Evolutionary conservation across 176 grass and related monocot genomes (phyloP).

Genomic region (Rhynchospora breviuscula): DNA sequence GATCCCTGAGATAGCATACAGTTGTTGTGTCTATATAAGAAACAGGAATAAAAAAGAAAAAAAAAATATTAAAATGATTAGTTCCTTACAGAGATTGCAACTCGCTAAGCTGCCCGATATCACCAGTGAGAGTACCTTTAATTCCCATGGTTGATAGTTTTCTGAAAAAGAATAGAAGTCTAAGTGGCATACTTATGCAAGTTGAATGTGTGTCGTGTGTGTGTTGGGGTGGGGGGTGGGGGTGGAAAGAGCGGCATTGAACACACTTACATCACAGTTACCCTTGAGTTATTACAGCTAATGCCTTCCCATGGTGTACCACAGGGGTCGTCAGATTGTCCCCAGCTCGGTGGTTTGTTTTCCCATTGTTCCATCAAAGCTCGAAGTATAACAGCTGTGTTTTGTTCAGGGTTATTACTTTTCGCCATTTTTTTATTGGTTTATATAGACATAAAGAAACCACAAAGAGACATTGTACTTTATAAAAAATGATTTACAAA

Average conservation of each 20-base stretch:
- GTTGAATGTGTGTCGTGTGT: not conserved
- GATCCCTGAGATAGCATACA: slow-evolving; percentile 43
- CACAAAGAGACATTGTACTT: not conserved
- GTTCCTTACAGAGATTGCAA: slow-evolving; percentile 63
- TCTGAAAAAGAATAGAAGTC: slow-evolving; percentile 39
- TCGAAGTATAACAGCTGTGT: slow-evolving; percentile 55
- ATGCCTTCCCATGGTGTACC: slow-evolving; percentile 80
- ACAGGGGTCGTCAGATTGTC: slow-evolving; percentile 68
- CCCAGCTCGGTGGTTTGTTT: slow-evolving; percentile 65
- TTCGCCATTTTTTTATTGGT: too few relatives aligned
- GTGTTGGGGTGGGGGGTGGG: not conserved
- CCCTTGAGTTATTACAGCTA: slow-evolving; percentile 40
- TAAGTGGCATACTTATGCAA: not conserved
- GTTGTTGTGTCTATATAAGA: not conserved
- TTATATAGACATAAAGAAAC: too few relatives aligned
- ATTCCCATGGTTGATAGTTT: slow-evolving; percentile 82
- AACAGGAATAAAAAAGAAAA: not conserved
- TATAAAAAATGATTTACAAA: not conserved
- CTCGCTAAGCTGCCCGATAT: slow-evolving; percentile 65
- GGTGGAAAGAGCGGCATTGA: not conserved
- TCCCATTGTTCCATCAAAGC: slow-evolving; percentile 71
- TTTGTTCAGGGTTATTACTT: slow-evolving; percentile 8
- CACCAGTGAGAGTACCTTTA: slow-evolving; percentile 48
- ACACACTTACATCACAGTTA: slow-evolving; percentile 58
- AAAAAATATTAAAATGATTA: not conserved